Conservation (phyloP, 345 rosid species). For the Salix arbutifolia region DNA sequence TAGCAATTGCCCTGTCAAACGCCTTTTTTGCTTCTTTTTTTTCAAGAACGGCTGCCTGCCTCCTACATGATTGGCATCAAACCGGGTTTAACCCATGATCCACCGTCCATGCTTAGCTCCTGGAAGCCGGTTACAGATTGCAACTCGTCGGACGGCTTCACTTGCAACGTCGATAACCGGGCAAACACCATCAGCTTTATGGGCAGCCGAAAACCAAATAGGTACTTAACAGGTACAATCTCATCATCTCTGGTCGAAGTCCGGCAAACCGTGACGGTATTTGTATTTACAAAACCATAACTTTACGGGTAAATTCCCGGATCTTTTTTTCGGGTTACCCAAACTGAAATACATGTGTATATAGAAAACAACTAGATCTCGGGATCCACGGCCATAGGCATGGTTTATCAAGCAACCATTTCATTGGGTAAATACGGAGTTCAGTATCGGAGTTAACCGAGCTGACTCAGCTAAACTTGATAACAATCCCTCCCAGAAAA, state of each 20-base stretch:
- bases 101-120: slow-evolving; percentile 50
- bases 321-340: slow-evolving; percentile 44
- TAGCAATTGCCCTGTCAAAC: background rate
- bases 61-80: slow-evolving; percentile 61
- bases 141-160: slow-evolving; percentile 53
- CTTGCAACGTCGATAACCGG: slow-evolving; percentile 38
- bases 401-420: slow-evolving; percentile 51
- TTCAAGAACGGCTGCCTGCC: slow-evolving; percentile 37
- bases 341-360: slow-evolving; percentile 45
- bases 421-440: slow-evolving; percentile 58
- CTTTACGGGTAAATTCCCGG: slow-evolving; percentile 68
- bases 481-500: slow-evolving; percentile 42
- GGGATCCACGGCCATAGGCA: slow-evolving; percentile 39
- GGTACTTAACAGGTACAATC: slow-evolving; percentile 55
- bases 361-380: slow-evolving; percentile 60
- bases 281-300: slow-evolving; percentile 40
- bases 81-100: slow-evolving; percentile 62
- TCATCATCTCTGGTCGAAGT: slow-evolving; percentile 52
- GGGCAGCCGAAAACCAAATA: slow-evolving; percentile 39
- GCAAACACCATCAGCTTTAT: slow-evolving; percentile 29
- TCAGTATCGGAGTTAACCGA: slow-evolving; percentile 44
- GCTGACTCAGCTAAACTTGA: slow-evolving; percentile 51
- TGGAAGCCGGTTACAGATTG: slow-evolving; percentile 80
- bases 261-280: slow-evolving; percentile 41
- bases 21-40: background rate